These are phyloP conservation scores for Beta corolliflora DNA, from an alignment of 179 eudicot species.

Conservation along the genomic window DNA sequence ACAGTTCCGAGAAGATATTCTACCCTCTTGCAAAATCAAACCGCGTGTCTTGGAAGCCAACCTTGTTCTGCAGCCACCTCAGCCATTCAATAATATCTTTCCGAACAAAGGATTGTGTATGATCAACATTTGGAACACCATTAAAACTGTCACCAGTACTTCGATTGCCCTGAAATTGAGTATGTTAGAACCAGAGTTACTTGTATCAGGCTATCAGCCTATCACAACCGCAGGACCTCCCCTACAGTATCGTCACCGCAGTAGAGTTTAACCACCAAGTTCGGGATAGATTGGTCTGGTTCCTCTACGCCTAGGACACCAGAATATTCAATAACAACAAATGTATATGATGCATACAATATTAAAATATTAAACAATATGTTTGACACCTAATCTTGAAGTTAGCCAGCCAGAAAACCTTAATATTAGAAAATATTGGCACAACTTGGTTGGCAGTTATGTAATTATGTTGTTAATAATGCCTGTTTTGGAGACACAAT, in stretches of 20 bases:
- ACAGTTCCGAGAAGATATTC: slow-evolving; percentile 5
- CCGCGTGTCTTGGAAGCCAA: slow-evolving; percentile 95
- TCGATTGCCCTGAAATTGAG: slow-evolving; percentile 63
- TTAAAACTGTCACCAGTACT: slow-evolving; percentile 88
- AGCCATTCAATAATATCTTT: slow-evolving; percentile 80
- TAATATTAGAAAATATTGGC: not conserved
- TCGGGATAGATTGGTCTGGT: too few relatives aligned
- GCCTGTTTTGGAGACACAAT: not conserved
- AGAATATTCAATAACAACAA: not conserved
- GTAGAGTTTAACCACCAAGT: too few relatives aligned
- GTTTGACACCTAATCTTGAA: not conserved
- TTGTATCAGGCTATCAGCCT: not conserved
- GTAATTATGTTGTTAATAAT: not conserved
- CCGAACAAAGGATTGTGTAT: slow-evolving; percentile 68
- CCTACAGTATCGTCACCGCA: too few relatives aligned
- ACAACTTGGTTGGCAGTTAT: not conserved
- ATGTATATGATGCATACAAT: not conserved
- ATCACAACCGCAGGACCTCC: too few relatives aligned
- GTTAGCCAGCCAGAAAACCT: not conserved
- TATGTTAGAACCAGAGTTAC: not conserved
- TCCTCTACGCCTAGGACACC: too few relatives aligned
- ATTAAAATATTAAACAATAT: not conserved
- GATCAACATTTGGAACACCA: slow-evolving; percentile 95
- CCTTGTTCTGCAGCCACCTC: slow-evolving; percentile 63
- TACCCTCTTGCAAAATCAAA: slow-evolving; percentile 98